phyloP scores from a whole-genome alignment of 139 green algal species.

The Raphidocelis subcapitata region DNA sequence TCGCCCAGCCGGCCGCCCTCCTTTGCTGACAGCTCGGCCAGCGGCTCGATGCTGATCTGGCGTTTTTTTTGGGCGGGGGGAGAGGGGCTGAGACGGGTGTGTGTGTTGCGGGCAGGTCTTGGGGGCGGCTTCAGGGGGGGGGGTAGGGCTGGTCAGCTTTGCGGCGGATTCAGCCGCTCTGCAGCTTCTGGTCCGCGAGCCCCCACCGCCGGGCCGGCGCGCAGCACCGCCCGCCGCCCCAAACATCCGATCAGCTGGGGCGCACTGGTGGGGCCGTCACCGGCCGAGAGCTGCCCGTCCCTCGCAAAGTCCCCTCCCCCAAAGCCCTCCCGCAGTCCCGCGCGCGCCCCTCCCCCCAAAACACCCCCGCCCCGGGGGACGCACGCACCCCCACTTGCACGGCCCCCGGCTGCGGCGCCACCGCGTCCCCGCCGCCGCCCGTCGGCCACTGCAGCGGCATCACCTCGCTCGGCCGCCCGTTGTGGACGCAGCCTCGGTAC shows the following conservation, averaged over 20 bases:
- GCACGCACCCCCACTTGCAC: constrained; percentile 25
- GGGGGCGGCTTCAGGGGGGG: background rate
- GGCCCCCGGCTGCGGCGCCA: constrained; percentile 2
- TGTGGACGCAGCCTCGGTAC: constrained; percentile 56
- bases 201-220: no score
- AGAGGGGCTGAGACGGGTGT: background rate
- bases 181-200: background rate
- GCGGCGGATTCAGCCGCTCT: background rate
- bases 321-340: no score
- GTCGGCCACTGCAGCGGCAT: constrained; percentile 48
- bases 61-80: no score
- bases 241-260: no score
- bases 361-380: no score
- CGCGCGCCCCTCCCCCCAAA: no score
- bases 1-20: constrained; percentile 43
- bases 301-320: no score
- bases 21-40: constrained; percentile 33
- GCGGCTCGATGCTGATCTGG: constrained; percentile 35
- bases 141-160: background rate
- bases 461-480: constrained; percentile 45
- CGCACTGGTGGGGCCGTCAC: no score
- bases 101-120: background rate
- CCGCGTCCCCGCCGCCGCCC: constrained; percentile 10
- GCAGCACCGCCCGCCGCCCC: no score
- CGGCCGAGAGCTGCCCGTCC: no score